These are phyloP conservation scores for Aureobasidium sp. DNA, from an alignment of 2,329 filamentous ascomycete species.

Conservation along the genomic window DNA sequence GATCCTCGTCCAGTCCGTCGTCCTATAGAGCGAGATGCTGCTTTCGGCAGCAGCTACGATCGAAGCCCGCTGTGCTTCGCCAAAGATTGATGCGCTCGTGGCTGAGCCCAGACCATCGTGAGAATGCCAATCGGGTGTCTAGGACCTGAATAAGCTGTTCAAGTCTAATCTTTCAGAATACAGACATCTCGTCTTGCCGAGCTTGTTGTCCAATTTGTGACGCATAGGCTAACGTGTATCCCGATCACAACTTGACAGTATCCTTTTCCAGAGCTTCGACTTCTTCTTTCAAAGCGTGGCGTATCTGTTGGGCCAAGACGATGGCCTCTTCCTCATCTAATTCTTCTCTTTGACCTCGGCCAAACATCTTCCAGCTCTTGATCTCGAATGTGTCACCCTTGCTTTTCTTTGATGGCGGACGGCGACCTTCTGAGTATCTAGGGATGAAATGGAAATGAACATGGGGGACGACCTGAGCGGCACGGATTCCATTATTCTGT, in stretches of 20 bases:
- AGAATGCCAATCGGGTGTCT: too few species aligned
- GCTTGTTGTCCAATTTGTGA: not conserved
- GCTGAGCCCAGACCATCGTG: too few species aligned
- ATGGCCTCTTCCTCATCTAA: constrained; percentile 68
- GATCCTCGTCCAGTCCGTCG: too few species aligned
- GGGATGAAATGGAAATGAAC: constrained; percentile 95
- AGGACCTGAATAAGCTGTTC: too few species aligned
- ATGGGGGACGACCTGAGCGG: constrained; percentile 87
- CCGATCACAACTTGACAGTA: constrained; percentile 14
- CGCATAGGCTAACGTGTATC: not conserved
- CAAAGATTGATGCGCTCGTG: too few species aligned
- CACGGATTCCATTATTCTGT: constrained; percentile 84
- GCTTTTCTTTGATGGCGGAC: constrained; percentile 32
- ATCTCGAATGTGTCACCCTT: constrained; percentile 32
- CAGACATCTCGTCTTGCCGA: not conserved
- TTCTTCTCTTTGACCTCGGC: constrained; percentile 63
- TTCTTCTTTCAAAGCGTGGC: constrained; percentile 34
- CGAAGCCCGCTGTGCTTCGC: too few species aligned
- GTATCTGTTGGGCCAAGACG: constrained; percentile 47
- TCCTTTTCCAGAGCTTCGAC: constrained; percentile 20
- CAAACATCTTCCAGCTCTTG: constrained; percentile 77
- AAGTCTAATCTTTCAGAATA: too few species aligned
- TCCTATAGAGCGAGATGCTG: too few species aligned
- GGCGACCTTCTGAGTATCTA: constrained; percentile 50
- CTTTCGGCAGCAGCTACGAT: too few species aligned